Evolutionary conservation across 768 basidiomycete species (phyloP).

Genomic region (Tylopilus sp.): DNA sequence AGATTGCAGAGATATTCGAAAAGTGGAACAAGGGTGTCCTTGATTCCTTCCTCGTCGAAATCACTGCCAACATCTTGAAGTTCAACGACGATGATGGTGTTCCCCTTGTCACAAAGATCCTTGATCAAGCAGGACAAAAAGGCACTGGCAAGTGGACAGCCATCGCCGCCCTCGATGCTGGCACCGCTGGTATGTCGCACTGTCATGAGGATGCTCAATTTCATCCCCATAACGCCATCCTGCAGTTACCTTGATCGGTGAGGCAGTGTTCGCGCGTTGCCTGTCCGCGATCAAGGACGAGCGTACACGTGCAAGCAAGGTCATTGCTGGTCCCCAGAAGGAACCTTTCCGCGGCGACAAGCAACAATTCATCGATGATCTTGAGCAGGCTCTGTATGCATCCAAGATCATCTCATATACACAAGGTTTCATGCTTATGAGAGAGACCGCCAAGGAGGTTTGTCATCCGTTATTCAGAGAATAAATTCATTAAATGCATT

Average conservation of each 20-base stretch:
- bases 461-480: slow-evolving; percentile 9
- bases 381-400: slow-evolving; percentile 98
- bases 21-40: slow-evolving; percentile 99
- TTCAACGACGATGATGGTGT: slow-evolving; percentile 96
- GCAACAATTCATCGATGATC: slow-evolving; percentile 97
- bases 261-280: slow-evolving; percentile 99
- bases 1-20: slow-evolving; percentile 92
- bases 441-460: slow-evolving; percentile 94
- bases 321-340: slow-evolving; percentile 85
- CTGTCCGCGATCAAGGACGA: slow-evolving; percentile 96
- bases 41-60: slow-evolving; percentile 99
- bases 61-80: slow-evolving; percentile 94
- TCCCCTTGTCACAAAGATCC: slow-evolving; percentile 89
- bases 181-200: slow-evolving; percentile 63
- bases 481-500: slow-evolving; percentile 4
- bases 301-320: slow-evolving; percentile 89
- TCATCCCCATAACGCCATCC: slow-evolving; percentile 7
- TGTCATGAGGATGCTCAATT: slow-evolving; percentile 5
- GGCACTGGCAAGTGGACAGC: slow-evolving; percentile 99
- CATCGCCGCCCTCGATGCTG: slow-evolving; percentile 91
- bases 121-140: slow-evolving; percentile 97
- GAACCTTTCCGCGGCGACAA: slow-evolving; percentile 97
- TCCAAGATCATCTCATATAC: slow-evolving; percentile 99
- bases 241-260: slow-evolving; percentile 95
- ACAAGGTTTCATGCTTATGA: slow-evolving; percentile 99